Percentiles rank a stretch among this genome's conserved stretches.
phyloP scores from a whole-genome alignment of 441 rosid species.

The Pelargonium cotyledonis region DNA sequence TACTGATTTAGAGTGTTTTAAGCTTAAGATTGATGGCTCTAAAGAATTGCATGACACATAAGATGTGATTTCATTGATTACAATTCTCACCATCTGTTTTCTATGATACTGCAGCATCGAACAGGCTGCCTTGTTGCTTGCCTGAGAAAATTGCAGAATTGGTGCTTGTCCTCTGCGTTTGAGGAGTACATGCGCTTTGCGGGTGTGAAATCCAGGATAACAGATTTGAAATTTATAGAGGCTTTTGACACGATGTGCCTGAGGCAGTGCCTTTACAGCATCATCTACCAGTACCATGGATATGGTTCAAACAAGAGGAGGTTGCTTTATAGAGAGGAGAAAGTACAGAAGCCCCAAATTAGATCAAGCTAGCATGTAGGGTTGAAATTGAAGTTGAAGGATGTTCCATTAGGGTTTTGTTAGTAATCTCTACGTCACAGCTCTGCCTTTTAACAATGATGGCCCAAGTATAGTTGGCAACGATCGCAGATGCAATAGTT shows the following conservation, averaged over 20 bases:
- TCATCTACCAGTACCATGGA: constrained; percentile 73
- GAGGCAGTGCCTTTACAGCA: constrained; percentile 58
- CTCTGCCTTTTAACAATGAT: no score
- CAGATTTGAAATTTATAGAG: constrained; percentile 60
- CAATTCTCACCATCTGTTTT: no score
- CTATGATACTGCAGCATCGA: constrained; percentile 54
- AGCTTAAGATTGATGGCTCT: no score
- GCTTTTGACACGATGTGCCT: constrained; percentile 40
- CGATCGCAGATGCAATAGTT: no score
- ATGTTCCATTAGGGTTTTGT: no score
- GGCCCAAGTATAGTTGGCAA: no score
- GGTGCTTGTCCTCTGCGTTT: constrained; percentile 71
- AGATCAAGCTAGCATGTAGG: constrained; percentile 4
- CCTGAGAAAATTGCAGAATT: constrained; percentile 76
- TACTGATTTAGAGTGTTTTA: no score
- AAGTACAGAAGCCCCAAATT: constrained; percentile 42
- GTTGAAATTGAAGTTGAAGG: no score
- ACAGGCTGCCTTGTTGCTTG: constrained; percentile 91
- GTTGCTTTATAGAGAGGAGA: constrained; percentile 54
- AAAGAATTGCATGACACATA: no score
- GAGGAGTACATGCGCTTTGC: constrained; percentile 74
- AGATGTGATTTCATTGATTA: no score
- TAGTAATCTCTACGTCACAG: no score
- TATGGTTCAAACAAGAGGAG: constrained; percentile 74
- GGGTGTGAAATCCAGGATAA: constrained; percentile 54